phyloP scores from a whole-genome alignment of 164 flowering plant species.

The Umbellularia californica region DNA sequence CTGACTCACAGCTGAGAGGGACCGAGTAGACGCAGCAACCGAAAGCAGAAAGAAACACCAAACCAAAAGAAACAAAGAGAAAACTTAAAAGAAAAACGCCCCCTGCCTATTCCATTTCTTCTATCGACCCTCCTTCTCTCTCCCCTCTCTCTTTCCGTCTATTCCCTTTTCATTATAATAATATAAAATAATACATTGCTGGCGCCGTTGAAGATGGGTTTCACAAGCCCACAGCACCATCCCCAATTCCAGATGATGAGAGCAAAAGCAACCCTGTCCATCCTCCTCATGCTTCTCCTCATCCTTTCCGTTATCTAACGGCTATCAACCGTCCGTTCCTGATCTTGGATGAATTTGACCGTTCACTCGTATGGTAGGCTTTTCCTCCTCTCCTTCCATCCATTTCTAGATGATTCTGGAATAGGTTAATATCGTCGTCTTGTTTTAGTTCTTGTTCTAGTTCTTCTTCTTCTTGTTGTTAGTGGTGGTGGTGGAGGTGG shows the following conservation, averaged over 20 bases:
- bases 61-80: background rate
- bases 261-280: constrained; percentile 32
- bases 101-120: background rate
- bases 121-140: background rate
- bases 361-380: background rate
- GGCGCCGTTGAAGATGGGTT: constrained; percentile 8
- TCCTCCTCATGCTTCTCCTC: constrained; percentile 19
- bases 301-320: constrained; percentile 29
- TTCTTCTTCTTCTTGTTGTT: background rate
- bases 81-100: background rate
- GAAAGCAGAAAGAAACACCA: background rate
- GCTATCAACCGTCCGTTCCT: background rate
- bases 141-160: background rate
- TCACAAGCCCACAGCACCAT: background rate
- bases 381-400: constrained; percentile 12
- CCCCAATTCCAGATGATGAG: constrained; percentile 35
- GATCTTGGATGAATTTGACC: background rate
- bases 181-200: too few relatives aligned
- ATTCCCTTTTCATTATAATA: background rate
- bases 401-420: constrained; percentile 30
- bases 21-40: background rate
- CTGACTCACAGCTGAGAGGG: background rate
- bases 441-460: background rate
- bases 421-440: constrained; percentile 18
- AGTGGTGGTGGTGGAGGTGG: background rate